These are phyloP conservation scores for Diaporthe longicolla DNA, from an alignment of 2,329 filamentous ascomycete genomes.

Conservation along the genomic window DNA sequence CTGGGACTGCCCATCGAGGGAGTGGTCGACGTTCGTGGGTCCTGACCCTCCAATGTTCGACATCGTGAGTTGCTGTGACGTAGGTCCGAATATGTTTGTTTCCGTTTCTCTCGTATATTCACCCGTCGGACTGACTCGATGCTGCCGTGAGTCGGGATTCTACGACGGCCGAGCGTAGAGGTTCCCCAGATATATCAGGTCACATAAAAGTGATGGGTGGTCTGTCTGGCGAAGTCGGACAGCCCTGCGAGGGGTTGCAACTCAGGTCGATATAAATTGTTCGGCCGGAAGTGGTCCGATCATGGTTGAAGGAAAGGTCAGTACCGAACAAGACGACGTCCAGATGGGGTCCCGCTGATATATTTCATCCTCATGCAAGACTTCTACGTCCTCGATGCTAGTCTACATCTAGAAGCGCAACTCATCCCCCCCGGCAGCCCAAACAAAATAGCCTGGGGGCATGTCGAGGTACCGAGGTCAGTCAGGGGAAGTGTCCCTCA, in stretches of 20 bases:
- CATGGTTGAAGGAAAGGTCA: constrained; percentile 7
- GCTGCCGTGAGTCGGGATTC: background rate
- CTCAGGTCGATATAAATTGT: constrained; percentile 19
- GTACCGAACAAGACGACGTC: background rate
- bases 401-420: constrained; percentile 6
- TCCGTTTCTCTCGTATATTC: background rate
- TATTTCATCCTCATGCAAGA: constrained; percentile 25
- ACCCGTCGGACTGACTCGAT: background rate
- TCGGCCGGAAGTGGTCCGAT: constrained; percentile 29
- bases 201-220: constrained; percentile 30
- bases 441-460: constrained; percentile 1
- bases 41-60: constrained; percentile 33
- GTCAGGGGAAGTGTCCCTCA: constrained; percentile 3
- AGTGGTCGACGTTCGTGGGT: constrained; percentile 40
- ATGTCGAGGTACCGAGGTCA: constrained; percentile 23
- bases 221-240: constrained; percentile 17
- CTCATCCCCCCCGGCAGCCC: background rate
- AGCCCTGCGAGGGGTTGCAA: constrained; percentile 14
- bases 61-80: constrained; percentile 16
- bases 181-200: constrained; percentile 9
- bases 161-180: constrained; percentile 13
- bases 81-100: constrained; percentile 1
- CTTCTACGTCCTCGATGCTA: constrained; percentile 6
- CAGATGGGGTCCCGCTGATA: constrained; percentile 23
- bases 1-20: constrained; percentile 45